Evolutionary conservation across 78 protist species (phyloP), one percentile per base, ranked within the genome.

Genomic region (Creolimax fragrantissima): DNA sequence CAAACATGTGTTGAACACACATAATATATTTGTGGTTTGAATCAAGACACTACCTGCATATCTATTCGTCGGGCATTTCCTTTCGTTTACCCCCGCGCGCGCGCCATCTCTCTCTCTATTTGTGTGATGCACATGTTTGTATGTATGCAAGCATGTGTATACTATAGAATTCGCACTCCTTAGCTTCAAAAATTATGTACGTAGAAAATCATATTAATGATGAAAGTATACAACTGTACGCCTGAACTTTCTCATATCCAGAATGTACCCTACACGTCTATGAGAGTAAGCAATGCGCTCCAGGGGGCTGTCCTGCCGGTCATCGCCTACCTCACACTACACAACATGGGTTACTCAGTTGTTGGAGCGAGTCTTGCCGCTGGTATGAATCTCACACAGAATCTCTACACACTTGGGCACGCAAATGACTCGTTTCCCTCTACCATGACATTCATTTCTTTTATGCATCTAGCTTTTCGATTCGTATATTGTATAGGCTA

Each of bases 221-320:
- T n/a, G n/a, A n/a, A n/a, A n/a, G n/a, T n/a, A n/a, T n/a, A n/a
- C n/a, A n/a, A n/a, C n/a, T n/a, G n/a, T n/a, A n/a, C n/a, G n/a
- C n/a, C n/a, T n/a, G n/a, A n/a, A n/a, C n/a, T 35, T 24, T 84
- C 36, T 11, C 88, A 6, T 6, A 84, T 37, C 32, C 58, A 32
- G 58, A 3, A 32, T 35, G 93, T 92, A n/a, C 93, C 93, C 37
- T 92, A 92, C 91, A 84, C 47, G 3, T 88, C 90, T 35, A 88
- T 92, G 93, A 84, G 93, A 5, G 4, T 44, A 3, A 41, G 42
- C 3, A n/a, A 84, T 41, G 93, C 93, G 36, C 41, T 67, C 39
- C 44, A 43, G 41, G 93, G 93, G 3, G 83, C 93, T 3, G 37
- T 43, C 3, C 17, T 92, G 84, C 83, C 41, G n/a, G 91, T 90